Evolutionary conservation across 1,284 basidiomycete species (phyloP), one percentile per base, ranked within the genome.

Genomic region (Porogramme epimiltina): DNA sequence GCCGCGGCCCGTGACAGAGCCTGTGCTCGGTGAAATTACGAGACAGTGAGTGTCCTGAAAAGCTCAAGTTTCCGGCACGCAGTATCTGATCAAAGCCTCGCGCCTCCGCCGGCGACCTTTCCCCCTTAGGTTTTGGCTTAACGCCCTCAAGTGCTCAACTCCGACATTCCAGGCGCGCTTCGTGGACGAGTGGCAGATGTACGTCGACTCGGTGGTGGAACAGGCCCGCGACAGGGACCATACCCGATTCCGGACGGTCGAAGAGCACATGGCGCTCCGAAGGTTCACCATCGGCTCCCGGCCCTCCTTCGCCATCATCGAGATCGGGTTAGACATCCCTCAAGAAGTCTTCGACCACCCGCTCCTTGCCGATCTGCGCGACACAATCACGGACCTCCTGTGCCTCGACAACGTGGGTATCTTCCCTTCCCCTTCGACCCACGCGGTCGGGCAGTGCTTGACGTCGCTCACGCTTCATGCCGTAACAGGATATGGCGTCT

Each of bases 341-440:
- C 66, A 68, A 19, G 59, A 65, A n/a, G 68, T 73, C 16, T 51
- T 66, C 33, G 55, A 70, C 15, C 66, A 74, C 54, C 71, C 71
- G 2, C 53, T 62, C 42, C 59, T 73, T 45, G 47, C 53, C 3
- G 55, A 62, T 47, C 20, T 65, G 62, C 48, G 60, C 50, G 24
- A 52, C 57, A 47, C 58, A 51, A 34, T 51, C 26, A 57, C 51
- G 1, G 62, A 64, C 26, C 47, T 66, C 24, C n/a, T 62, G 15
- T 54, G 58, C 22, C 47, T 64, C n/a, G 62, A 55, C 18, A 74
- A 74, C 52, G 73, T 73, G 51, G 47, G 71, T 62, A 20, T n/a
- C 9, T n/a, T 16, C 5, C 5, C n/a, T 37, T 16, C 10, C 28
- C 8, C 28, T 6, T 6, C 6, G 8, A 5, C 9, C 34, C 34